Conservation (phyloP, 192 early-diverging fungal species). For the Haplosporangium gracile region DNA sequence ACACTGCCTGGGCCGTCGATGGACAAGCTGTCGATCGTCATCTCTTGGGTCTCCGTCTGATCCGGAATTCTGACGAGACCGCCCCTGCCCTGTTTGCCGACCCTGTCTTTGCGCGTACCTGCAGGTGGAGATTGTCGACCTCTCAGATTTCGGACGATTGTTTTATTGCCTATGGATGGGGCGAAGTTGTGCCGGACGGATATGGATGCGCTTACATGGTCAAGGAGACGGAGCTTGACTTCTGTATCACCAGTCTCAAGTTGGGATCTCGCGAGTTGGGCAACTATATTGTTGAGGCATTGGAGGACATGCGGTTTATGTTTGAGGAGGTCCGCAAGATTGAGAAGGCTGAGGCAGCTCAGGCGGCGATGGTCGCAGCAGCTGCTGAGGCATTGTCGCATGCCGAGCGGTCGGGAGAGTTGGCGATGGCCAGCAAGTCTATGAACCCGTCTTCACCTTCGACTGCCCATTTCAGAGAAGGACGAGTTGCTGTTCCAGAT, state of each 20-base stretch:
- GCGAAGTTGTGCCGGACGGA: constrained; percentile 83
- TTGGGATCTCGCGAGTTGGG: constrained; percentile 60
- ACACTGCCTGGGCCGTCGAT: constrained; percentile 77
- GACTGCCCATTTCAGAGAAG: background rate
- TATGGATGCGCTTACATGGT: constrained; percentile 92
- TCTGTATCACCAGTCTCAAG: constrained; percentile 71
- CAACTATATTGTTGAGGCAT: constrained; percentile 68
- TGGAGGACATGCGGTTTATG: constrained; percentile 74
- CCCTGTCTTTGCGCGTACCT: constrained; percentile 73
- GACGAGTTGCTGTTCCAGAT: background rate
- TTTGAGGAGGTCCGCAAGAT: constrained; percentile 62
- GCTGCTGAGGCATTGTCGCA: constrained; percentile 15
- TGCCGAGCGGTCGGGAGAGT: constrained; percentile 17
- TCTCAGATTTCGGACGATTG: constrained; percentile 56
- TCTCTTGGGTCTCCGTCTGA: constrained; percentile 81
- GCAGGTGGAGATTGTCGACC: constrained; percentile 83
- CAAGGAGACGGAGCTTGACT: constrained; percentile 71
- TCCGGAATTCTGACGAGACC: constrained; percentile 55
- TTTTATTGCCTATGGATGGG: constrained; percentile 73
- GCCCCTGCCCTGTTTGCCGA: constrained; percentile 67
- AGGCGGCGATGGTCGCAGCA: constrained; percentile 31
- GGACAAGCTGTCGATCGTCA: constrained; percentile 89
- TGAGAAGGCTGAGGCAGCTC: constrained; percentile 51
- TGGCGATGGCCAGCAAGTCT: constrained; percentile 4
- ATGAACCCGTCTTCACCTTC: background rate